Evolutionary conservation across 306 rosid species (phyloP), one percentile per base, ranked within the genome.

Genomic region (Corylus americana): DNA sequence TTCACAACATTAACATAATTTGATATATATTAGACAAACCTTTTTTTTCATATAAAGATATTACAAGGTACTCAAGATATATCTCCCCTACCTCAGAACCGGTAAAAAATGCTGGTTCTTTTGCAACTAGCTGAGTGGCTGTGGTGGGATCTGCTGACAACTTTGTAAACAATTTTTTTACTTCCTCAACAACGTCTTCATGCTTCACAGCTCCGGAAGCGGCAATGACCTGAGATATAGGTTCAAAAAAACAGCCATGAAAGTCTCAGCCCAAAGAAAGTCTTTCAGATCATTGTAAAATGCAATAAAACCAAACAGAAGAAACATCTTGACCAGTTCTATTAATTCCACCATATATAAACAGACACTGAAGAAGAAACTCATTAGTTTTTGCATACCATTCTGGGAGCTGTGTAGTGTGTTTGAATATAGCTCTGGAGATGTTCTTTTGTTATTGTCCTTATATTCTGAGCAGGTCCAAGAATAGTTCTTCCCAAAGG

Each of bases 191-290:
- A 70, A 93, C 50, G 61, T 90, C 97, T 48, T 91, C 94, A 79
- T 93, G 98, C 87, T 90, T 93, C 64, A 93, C 87, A 81, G 97
- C 98, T 77, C 98, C 98, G 9, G 98, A 88, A 45, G 93, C 98
- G 82, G 96, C 93, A 78, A 93, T 82, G 49, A 91, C 93, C 98
- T 93, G 74, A 45, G 76, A 80, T 39, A 83, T 57, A 81, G 62
- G 75, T 74, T 73, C 69, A 73, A 84, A 55, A 50, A 48, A 55
- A 64, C 61, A 54, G 14, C 74, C 77, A 67, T 55, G 12, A 54
- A 14, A 66, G 18, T 47, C 31, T 55, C 25, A 39, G 62, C 31
- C 49, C 50, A 63, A 37, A 7, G n/a, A 57, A 85, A 53, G 1
- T 35, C 71, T 54, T 37, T 29, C 44, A 59, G 20, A 66, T 71